Conservation (phyloP, 2,329 filamentous ascomycete genomes). For the Atkinsonella hypoxylon region DNA sequence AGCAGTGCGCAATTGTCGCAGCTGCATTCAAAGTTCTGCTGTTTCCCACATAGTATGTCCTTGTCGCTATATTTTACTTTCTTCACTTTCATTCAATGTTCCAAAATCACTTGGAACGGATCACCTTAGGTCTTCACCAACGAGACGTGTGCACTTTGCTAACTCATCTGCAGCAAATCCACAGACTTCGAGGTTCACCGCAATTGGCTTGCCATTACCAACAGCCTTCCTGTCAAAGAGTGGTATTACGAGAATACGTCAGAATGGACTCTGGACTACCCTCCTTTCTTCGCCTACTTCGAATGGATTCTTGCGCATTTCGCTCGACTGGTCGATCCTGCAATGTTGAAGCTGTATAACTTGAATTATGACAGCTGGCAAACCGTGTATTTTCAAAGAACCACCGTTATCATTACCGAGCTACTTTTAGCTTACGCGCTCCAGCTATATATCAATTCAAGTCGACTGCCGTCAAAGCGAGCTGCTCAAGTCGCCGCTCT, state of each 20-base stretch:
- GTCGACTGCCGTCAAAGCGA: conserved; percentile 51
- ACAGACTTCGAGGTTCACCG: conserved; percentile 98
- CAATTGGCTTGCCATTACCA: conserved; percentile 95
- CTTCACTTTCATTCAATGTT: background rate
- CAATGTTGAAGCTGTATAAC: conserved; percentile 71
- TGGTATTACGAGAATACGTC: conserved; percentile 98
- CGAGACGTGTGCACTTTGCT: background rate
- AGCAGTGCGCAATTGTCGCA: conserved; percentile 76
- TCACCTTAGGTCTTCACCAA: background rate
- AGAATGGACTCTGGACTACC: conserved; percentile 99
- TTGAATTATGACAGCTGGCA: conserved; percentile 84
- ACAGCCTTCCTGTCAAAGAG: conserved; percentile 72
- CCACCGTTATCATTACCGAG: conserved; percentile 79
- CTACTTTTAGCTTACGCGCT: conserved; percentile 74
- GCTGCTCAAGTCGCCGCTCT: conserved; percentile 77
- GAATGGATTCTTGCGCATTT: conserved; percentile 83
- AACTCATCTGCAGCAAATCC: conserved; percentile 60
- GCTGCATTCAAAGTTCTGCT: conserved; percentile 84
- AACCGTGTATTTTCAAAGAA: conserved; percentile 84
- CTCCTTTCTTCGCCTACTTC: conserved; percentile 94
- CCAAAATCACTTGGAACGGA: background rate
- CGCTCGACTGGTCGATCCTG: conserved; percentile 64
- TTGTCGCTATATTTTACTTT: background rate
- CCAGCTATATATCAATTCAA: conserved; percentile 65
- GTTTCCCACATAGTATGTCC: conserved; percentile 82